Conservation (phyloP, 306 rosid genomes). For the Cajanus cajan region DNA sequence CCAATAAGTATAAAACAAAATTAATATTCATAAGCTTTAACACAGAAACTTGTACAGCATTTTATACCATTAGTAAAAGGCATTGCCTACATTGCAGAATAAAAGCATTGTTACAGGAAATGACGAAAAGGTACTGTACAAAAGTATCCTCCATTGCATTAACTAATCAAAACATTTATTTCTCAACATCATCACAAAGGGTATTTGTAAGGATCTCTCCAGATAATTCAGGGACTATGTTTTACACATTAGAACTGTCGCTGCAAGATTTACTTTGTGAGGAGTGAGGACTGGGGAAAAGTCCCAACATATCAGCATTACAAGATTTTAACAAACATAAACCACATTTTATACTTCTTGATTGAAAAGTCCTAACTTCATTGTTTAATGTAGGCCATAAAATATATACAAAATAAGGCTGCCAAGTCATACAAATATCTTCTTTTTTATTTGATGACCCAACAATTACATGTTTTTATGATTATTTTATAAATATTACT, state of each 20-base stretch:
- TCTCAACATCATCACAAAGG: not conserved
- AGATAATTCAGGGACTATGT: not conserved
- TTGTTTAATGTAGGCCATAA: not conserved
- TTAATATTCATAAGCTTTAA: not conserved
- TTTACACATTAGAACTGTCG: not conserved
- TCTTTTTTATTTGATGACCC: not conserved
- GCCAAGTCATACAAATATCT: conserved; percentile 5
- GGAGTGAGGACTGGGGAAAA: no score
- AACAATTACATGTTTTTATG: not conserved
- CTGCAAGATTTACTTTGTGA: not conserved
- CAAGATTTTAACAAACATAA: not conserved
- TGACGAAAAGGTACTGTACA: not conserved
- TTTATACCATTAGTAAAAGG: not conserved
- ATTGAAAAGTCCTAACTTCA: not conserved
- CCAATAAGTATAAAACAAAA: conserved; percentile 20
- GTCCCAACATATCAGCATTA: not conserved
- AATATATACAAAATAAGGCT: not conserved
- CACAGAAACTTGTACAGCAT: not conserved
- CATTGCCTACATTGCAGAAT: not conserved
- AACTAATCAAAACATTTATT: not conserved
- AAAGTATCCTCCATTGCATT: conserved; percentile 3
- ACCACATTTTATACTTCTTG: not conserved
- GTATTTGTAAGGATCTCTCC: not conserved
- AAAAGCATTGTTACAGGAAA: not conserved
- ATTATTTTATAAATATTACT: not conserved